Conservation (phyloP, 805 yeast species). For the Naumovozyma dairenensis region DNA sequence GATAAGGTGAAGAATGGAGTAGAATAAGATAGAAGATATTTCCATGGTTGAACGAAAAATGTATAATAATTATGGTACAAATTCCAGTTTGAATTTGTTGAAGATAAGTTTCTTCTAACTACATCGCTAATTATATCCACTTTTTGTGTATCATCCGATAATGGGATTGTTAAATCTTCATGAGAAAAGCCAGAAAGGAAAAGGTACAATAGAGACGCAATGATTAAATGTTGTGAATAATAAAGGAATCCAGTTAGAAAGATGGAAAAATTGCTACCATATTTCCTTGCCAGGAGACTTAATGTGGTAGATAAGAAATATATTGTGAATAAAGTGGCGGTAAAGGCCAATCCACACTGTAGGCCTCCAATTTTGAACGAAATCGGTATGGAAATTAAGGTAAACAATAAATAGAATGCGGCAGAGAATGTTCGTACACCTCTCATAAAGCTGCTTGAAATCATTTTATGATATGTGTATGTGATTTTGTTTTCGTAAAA, state of each 20-base stretch:
- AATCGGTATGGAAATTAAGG: conserved; percentile 77
- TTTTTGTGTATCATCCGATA: conserved; percentile 18
- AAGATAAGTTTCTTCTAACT: conserved; percentile 11
- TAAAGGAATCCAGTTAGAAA: conserved; percentile 39
- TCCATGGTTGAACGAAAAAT: conserved; percentile 56
- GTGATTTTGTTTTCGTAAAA: too few relatives aligned
- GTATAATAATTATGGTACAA: conserved; percentile 27
- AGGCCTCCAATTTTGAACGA: conserved; percentile 92
- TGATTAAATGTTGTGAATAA: conserved; percentile 70
- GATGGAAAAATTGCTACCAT: conserved; percentile 14
- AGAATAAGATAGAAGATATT: conserved; percentile 56
- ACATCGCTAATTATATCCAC: conserved; percentile 15
- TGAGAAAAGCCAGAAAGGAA: conserved; percentile 47
- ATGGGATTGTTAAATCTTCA: conserved; percentile 17
- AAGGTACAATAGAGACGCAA: conserved; percentile 72
- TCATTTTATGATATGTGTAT: neutral
- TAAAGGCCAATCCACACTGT: conserved; percentile 78
- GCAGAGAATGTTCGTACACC: conserved; percentile 35
- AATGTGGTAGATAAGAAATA: conserved; percentile 69
- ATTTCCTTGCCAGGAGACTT: conserved; percentile 38
- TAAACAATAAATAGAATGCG: conserved; percentile 52
- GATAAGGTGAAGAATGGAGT: conserved; percentile 83
- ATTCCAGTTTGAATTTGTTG: conserved; percentile 17
- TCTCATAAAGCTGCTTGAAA: conserved; percentile 15
- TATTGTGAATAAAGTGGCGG: conserved; percentile 58